Conservation (phyloP, 1,284 basidiomycete species). For the Phellopilus nigrolimitatus region DNA sequence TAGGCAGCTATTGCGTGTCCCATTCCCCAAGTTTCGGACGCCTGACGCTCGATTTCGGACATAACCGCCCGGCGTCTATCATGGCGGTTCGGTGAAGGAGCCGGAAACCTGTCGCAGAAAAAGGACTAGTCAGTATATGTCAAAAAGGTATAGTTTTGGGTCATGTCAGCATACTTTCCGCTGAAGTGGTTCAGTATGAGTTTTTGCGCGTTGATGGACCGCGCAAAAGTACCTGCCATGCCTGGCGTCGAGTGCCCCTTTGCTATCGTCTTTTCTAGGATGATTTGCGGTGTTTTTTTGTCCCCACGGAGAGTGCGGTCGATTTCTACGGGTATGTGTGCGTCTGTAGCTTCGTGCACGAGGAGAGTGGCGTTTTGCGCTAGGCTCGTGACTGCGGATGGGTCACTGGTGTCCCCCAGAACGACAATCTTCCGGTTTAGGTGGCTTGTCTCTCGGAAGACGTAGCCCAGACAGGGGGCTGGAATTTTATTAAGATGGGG, state of each 20-base stretch:
- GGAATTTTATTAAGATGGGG: no score
- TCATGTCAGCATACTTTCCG: constrained; percentile 46
- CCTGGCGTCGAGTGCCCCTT: constrained; percentile 81
- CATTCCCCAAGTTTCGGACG: constrained; percentile 51
- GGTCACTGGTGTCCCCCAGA: constrained; percentile 65
- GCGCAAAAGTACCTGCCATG: constrained; percentile 81
- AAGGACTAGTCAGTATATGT: constrained; percentile 21
- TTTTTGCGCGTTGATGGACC: constrained; percentile 53
- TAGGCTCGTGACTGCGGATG: constrained; percentile 52
- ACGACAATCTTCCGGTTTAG: constrained; percentile 46
- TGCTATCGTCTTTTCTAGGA: constrained; percentile 50
- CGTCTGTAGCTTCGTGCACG: constrained; percentile 85
- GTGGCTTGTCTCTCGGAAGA: constrained; percentile 50
- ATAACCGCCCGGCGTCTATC: constrained; percentile 44
- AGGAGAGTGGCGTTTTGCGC: constrained; percentile 44
- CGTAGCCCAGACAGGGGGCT: constrained; percentile 84
- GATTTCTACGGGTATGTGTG: constrained; percentile 56
- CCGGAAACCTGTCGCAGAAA: constrained; percentile 30
- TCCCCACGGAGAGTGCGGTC: constrained; percentile 36
- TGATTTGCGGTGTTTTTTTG: constrained; percentile 42
- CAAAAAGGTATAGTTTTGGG: constrained; percentile 4
- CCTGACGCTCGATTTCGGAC: constrained; percentile 62
- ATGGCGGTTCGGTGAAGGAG: constrained; percentile 32
- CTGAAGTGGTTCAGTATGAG: constrained; percentile 85
- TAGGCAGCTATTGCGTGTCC: constrained; percentile 51